Evolutionary conservation across 1,284 basidiomycete species (phyloP).

Genomic region (Cutaneotrichosporon curvatum): DNA sequence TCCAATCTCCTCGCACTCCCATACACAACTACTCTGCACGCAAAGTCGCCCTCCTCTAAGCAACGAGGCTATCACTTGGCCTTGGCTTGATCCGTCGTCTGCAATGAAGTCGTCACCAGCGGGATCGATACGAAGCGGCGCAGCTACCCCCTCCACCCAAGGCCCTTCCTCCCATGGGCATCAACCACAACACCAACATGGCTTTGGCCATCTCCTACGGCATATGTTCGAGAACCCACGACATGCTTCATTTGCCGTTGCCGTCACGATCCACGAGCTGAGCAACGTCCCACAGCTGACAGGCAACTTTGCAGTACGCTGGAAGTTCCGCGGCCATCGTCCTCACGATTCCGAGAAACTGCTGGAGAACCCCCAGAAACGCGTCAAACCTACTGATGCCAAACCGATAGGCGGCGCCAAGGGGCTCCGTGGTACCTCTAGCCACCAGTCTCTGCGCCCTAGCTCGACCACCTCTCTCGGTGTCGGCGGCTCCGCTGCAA

Average conservation of each 20-base stretch:
- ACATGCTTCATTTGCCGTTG: conserved; percentile 28
- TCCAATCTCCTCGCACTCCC: too few relatives aligned
- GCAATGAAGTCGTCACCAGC: too few relatives aligned
- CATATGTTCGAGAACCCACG: conserved; percentile 29
- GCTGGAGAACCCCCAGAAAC: conserved; percentile 8
- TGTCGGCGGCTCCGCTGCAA: too few relatives aligned
- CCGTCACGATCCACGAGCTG: conserved; percentile 34
- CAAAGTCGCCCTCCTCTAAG: too few relatives aligned
- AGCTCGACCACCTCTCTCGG: too few relatives aligned
- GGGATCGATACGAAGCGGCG: too few relatives aligned
- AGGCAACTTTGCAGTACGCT: conserved; percentile 33
- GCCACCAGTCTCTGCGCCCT: not conserved
- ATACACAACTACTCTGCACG: too few relatives aligned
- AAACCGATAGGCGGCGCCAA: not conserved
- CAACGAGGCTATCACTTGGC: too few relatives aligned
- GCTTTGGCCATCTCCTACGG: conserved; percentile 7
- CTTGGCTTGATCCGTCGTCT: too few relatives aligned
- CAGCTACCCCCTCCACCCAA: too few relatives aligned
- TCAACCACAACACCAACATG: conserved; percentile 3
- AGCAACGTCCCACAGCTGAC: conserved; percentile 38
- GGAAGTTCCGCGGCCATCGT: conserved; percentile 35
- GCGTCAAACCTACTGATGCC: not conserved
- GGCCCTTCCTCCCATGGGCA: not conserved
- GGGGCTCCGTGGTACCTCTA: not conserved
- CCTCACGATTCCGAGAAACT: conserved; percentile 18